These are phyloP conservation scores for Malbranchea zuffiana DNA, from an alignment of 2,329 filamentous ascomycete genomes.

Conservation along the genomic window DNA sequence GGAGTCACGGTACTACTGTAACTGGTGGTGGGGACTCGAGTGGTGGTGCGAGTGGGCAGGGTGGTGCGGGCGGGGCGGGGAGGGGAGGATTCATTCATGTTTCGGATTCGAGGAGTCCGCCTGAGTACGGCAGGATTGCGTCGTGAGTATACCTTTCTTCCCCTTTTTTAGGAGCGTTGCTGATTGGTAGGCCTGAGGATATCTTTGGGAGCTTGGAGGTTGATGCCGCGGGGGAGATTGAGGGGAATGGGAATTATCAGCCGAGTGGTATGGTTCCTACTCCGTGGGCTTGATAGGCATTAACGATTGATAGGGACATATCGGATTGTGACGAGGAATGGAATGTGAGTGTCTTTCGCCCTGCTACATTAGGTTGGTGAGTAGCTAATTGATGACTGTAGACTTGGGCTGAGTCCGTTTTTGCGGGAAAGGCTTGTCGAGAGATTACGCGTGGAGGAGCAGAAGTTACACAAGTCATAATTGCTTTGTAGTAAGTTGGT, in stretches of 20 bases:
- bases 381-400: constrained; percentile 15
- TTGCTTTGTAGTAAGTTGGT: too few species aligned
- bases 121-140: constrained; percentile 53
- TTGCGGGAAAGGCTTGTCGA: constrained; percentile 41
- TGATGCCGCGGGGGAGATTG: constrained; percentile 47
- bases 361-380: background rate
- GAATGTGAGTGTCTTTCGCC: constrained; percentile 37
- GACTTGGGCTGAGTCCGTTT: constrained; percentile 39
- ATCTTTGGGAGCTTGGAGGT: constrained; percentile 56
- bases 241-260: constrained; percentile 48
- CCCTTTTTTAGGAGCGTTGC: background rate
- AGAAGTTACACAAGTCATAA: constrained; percentile 8
- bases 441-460: constrained; percentile 29
- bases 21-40: constrained; percentile 31
- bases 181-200: constrained; percentile 44
- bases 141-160: constrained; percentile 30
- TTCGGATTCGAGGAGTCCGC: constrained; percentile 49
- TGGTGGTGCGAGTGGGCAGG: constrained; percentile 46
- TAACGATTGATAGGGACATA: constrained; percentile 41
- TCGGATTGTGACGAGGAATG: constrained; percentile 48
- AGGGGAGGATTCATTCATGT: constrained; percentile 53
- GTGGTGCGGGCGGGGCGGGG: constrained; percentile 47
- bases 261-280: constrained; percentile 37
- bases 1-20: constrained; percentile 15
- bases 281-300: background rate